Conservation (phyloP, 805 yeast genomes). For the Blastobotrys chiropterorum region DNA sequence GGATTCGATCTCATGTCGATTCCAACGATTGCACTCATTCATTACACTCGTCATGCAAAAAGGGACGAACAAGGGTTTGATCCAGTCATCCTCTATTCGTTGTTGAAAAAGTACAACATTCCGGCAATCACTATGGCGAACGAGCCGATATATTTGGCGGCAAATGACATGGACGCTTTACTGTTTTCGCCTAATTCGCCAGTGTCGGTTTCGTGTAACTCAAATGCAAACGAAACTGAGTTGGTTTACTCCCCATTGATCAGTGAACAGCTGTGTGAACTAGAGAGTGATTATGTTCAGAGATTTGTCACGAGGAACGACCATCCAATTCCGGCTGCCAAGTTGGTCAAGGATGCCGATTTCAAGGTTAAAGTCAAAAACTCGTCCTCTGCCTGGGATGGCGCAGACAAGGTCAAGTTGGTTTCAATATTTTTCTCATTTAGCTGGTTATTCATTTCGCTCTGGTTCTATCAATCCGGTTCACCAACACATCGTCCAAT, state of each 20-base stretch:
- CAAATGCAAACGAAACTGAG: not conserved
- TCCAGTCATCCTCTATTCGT: slow-evolving; percentile 7
- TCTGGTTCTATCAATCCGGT: not conserved
- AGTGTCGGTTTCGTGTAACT: not conserved
- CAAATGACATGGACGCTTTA: not conserved
- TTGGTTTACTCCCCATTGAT: not conserved
- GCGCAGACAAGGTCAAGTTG: not conserved
- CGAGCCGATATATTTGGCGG: not conserved
- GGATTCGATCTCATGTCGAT: not conserved
- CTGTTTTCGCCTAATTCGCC: not conserved
- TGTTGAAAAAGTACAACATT: slow-evolving; percentile 9
- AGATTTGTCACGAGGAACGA: not conserved
- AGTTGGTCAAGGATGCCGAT: not conserved
- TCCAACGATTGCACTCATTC: slow-evolving; percentile 9
- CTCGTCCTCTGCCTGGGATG: not conserved
- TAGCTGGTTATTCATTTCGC: not conserved
- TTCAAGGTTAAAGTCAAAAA: not conserved
- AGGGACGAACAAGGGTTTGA: slow-evolving; percentile 4
- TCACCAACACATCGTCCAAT: too few relatives aligned
- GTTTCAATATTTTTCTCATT: not conserved
- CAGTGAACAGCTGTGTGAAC: not conserved
- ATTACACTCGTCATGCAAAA: slow-evolving; percentile 1
- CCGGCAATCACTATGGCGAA: slow-evolving; percentile 11
- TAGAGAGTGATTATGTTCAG: not conserved
- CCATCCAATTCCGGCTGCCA: not conserved